A percentile compares a stretch with the other conserved stretches of the same genome.
These are phyloP conservation scores for Trametopsis cervina DNA, from an alignment of 768 basidiomycete genomes.

Conservation along the genomic window DNA sequence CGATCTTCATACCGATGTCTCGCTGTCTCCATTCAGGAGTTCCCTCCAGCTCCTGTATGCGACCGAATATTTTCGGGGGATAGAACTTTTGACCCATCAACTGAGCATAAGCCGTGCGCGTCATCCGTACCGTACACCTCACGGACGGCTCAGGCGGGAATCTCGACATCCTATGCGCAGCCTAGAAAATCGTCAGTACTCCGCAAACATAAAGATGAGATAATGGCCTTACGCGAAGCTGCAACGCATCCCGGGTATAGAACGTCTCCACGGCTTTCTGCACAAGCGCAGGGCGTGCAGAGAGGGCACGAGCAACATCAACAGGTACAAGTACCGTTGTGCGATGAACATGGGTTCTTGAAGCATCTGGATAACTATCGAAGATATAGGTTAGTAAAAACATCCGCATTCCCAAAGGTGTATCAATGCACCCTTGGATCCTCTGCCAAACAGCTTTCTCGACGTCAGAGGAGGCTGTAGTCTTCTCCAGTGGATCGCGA, in stretches of 20 bases:
- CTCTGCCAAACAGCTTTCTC: constrained; percentile 65
- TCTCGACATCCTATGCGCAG: constrained; percentile 82
- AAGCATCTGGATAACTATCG: constrained; percentile 64
- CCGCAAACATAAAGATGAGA: not conserved
- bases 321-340: constrained; percentile 76
- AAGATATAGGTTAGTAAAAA: not conserved
- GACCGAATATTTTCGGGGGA: constrained; percentile 85
- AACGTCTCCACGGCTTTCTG: constrained; percentile 89
- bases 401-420: not conserved
- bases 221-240: constrained; percentile 62
- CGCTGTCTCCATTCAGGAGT: constrained; percentile 69
- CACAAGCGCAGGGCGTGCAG: constrained; percentile 55
- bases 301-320: constrained; percentile 72
- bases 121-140: constrained; percentile 64
- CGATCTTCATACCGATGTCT: constrained; percentile 92
- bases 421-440: constrained; percentile 46
- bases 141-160: constrained; percentile 72
- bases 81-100: constrained; percentile 86
- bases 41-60: constrained; percentile 55
- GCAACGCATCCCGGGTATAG: constrained; percentile 90
- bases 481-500: constrained; percentile 44
- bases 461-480: constrained; percentile 51
- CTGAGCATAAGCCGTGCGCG: constrained; percentile 92
- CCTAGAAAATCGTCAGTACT: constrained; percentile 39
- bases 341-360: constrained; percentile 62